Percentiles rank a stretch among this genome's conserved stretches.
phyloP scores from a whole-genome alignment of 208 protist genomes.

The Trypanosoma theileri region DNA sequence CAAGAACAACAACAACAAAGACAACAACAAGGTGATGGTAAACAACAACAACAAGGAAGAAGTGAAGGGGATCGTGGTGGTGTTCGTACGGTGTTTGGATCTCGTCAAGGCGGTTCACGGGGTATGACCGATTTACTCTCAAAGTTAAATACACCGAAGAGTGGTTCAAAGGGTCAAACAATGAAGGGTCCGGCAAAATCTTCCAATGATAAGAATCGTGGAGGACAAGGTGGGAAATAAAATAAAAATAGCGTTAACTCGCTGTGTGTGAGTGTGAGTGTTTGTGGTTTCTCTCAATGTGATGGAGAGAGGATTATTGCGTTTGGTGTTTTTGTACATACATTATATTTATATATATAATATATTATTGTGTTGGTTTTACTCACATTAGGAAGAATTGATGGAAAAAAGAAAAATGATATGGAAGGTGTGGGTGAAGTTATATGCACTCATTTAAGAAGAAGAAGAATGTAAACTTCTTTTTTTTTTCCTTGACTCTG shows the following conservation, averaged over 20 bases:
- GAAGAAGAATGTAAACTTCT: too few species aligned
- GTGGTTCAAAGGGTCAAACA: constrained; percentile 1
- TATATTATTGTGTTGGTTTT: too few species aligned
- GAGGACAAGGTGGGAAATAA: background rate
- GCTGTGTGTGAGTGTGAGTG: too few species aligned
- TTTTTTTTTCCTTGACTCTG: too few species aligned
- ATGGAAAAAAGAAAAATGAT: too few species aligned
- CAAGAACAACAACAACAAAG: constrained; percentile 9
- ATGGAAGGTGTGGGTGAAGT: too few species aligned
- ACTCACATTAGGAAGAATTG: too few species aligned
- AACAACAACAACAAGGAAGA: constrained; percentile 22
- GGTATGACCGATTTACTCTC: constrained; percentile 35
- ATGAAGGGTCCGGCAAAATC: background rate
- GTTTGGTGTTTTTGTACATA: too few species aligned
- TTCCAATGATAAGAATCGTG: background rate
- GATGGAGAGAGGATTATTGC: too few species aligned
- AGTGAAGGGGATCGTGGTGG: constrained; percentile 24
- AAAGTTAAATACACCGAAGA: constrained; percentile 39
- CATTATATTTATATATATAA: too few species aligned
- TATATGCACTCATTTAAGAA: too few species aligned
- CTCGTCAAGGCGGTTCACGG: constrained; percentile 28
- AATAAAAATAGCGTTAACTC: background rate
- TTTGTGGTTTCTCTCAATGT: too few species aligned
- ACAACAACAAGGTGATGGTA: constrained; percentile 10
- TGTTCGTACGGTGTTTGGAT: constrained; percentile 23